Percentiles rank a stretch among this genome's conserved stretches.
phyloP scores from a whole-genome alignment of 1,284 basidiomycete species.

The Cryptococcus jaspeensis region DNA sequence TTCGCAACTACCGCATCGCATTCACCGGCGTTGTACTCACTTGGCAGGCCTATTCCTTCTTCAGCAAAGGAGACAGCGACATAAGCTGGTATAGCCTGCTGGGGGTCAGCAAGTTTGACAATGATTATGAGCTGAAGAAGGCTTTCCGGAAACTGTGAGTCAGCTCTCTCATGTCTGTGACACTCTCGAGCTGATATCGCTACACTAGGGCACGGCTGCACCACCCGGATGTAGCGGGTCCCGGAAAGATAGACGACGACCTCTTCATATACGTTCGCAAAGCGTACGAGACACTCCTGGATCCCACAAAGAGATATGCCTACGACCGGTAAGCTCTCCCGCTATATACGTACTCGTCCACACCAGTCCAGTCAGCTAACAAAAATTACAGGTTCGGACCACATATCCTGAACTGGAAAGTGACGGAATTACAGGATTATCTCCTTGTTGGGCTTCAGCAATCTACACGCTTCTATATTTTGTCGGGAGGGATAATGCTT shows the following conservation, averaged over 20 bases:
- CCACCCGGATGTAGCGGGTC: slow-evolving; percentile 76
- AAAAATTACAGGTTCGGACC: slow-evolving; percentile 64
- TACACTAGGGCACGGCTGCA: slow-evolving; percentile 58
- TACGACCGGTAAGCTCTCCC: slow-evolving; percentile 66
- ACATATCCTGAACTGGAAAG: slow-evolving; percentile 64
- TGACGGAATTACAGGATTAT: slow-evolving; percentile 56
- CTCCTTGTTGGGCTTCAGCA: slow-evolving; percentile 66
- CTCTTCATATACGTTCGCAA: slow-evolving; percentile 69
- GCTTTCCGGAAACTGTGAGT: slow-evolving; percentile 66
- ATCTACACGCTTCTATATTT: slow-evolving; percentile 69
- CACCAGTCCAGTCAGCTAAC: neutral
- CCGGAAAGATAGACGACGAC: slow-evolving; percentile 55
- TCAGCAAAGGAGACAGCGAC: slow-evolving; percentile 58
- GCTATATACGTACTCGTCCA: neutral
- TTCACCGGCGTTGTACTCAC: slow-evolving; percentile 57
- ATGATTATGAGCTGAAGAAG: slow-evolving; percentile 64
- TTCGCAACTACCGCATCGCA: slow-evolving; percentile 30
- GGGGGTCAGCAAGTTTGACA: slow-evolving; percentile 61
- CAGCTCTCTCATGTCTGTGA: neutral
- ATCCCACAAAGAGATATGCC: slow-evolving; percentile 76
- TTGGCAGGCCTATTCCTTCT: slow-evolving; percentile 67
- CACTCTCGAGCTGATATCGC: neutral
- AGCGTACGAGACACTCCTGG: slow-evolving; percentile 75
- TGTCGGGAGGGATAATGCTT: slow-evolving; percentile 62
- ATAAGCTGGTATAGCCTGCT: slow-evolving; percentile 71